Evolutionary conservation across 1,284 basidiomycete species (phyloP).

Genomic region (Meripilus lineatus): DNA sequence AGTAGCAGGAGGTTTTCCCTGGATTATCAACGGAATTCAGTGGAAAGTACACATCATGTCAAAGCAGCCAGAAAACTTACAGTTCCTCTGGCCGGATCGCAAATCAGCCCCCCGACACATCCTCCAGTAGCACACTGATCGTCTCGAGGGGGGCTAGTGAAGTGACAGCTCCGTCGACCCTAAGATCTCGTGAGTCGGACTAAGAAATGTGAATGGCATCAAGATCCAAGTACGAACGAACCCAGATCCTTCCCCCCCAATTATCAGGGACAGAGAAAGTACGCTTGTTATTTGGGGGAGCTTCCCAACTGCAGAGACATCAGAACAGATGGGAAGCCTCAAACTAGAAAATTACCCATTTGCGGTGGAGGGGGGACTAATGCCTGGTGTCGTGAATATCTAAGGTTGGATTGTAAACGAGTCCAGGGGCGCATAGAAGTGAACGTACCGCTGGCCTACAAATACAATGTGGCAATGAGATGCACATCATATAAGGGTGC

Average conservation of each 20-base stretch:
- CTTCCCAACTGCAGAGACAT: conserved; percentile 27
- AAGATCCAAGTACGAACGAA: conserved; percentile 12
- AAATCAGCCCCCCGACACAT: conserved; percentile 43
- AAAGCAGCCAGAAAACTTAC: conserved; percentile 15
- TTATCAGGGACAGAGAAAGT: conserved; percentile 32
- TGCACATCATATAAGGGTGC: background rate
- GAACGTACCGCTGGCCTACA: conserved; percentile 28
- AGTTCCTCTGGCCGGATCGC: conserved; percentile 35
- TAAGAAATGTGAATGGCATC: no score
- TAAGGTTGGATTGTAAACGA: conserved; percentile 5
- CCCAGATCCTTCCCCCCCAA: conserved; percentile 39
- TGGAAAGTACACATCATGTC: background rate
- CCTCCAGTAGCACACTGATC: conserved; percentile 40
- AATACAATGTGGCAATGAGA: conserved; percentile 2
- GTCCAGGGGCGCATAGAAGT: no score
- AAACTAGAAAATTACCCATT: conserved; percentile 23
- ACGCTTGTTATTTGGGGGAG: conserved; percentile 23
- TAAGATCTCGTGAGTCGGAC: conserved; percentile 13
- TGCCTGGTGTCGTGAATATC: conserved; percentile 30
- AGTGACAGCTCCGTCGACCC: conserved; percentile 42
- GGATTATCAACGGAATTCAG: no score
- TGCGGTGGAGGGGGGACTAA: conserved; percentile 22
- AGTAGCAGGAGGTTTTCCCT: conserved; percentile 40
- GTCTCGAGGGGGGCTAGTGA: conserved; percentile 32
- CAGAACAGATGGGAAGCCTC: no score